phyloP scores from a whole-genome alignment of 805 yeast genomes.

The Ogataea glucozyma region DNA sequence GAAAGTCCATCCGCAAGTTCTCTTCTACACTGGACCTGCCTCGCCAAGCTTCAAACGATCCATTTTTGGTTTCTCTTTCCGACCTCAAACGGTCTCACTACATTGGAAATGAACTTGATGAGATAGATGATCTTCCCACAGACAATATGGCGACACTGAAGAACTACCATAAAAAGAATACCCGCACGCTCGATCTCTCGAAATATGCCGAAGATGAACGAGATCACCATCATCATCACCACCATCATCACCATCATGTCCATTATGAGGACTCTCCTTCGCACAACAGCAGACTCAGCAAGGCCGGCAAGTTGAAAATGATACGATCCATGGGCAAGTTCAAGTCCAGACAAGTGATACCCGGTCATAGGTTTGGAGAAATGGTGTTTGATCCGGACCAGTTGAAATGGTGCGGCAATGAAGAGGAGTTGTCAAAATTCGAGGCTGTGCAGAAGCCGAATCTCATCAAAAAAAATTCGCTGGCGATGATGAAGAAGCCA shows the following conservation, averaged over 20 bases:
- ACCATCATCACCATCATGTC: conserved; percentile 10
- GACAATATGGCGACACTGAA: conserved; percentile 33
- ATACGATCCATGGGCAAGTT: conserved; percentile 32
- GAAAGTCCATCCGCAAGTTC: conserved; percentile 28
- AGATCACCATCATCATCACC: conserved; percentile 13
- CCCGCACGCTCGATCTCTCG: conserved; percentile 29
- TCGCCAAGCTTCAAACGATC: conserved; percentile 11
- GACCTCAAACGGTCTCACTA: conserved; percentile 6
- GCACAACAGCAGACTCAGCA: conserved; percentile 28
- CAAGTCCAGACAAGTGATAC: conserved; percentile 28
- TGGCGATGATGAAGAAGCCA: conserved; percentile 14
- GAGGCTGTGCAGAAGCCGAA: conserved; percentile 44
- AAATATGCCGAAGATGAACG: conserved; percentile 28
- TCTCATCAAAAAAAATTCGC: conserved; percentile 31
- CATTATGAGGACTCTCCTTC: conserved; percentile 10
- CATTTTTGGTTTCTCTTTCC: conserved; percentile 1
- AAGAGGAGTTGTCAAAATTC: conserved; percentile 53
- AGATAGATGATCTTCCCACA: conserved; percentile 26
- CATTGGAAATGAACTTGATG: conserved; percentile 26
- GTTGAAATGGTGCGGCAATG: conserved; percentile 67
- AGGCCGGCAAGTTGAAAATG: conserved; percentile 34
- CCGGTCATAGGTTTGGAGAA: conserved; percentile 37
- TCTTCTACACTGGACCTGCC: conserved; percentile 34
- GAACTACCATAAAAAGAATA: conserved; percentile 30
- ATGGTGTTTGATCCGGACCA: conserved; percentile 57